Percentiles rank a stretch among this genome's conserved stretches.
Conservation (phyloP, 352 stramenopile species). For the Phytophthora meadii region DNA sequence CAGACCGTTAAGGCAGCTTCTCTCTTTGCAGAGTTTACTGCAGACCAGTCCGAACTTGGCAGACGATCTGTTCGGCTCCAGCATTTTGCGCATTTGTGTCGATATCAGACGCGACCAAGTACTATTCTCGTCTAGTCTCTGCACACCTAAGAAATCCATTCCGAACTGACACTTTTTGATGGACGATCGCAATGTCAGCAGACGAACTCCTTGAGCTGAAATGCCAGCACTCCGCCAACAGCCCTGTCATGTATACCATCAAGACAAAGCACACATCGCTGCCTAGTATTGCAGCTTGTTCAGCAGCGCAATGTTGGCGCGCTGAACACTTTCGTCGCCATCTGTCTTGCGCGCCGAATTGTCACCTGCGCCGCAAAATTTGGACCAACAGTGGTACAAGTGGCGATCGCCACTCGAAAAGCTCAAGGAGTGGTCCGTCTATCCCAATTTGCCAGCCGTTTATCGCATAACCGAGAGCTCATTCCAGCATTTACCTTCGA, state of each 20-base stretch:
- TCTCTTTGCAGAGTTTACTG: background rate
- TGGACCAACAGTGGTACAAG: conserved; percentile 1
- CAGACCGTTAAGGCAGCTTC: no score
- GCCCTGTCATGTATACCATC: background rate
- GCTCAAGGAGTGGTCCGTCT: conserved; percentile 10
- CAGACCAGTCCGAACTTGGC: background rate
- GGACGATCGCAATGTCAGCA: conserved; percentile 12
- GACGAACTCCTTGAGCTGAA: conserved; percentile 4
- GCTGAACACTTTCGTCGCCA: conserved; percentile 9
- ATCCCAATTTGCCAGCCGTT: conserved; percentile 18
- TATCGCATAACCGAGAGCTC: conserved; percentile 14
- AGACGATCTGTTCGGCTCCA: background rate
- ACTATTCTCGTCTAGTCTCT: conserved; percentile 9
- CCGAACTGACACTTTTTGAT: conserved; percentile 13
- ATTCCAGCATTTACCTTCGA: conserved; percentile 28
- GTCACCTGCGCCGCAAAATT: conserved; percentile 23
- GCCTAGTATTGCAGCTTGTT: background rate
- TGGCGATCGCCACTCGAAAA: conserved; percentile 4
- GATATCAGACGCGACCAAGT: conserved; percentile 14
- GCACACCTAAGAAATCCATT: conserved; percentile 14
- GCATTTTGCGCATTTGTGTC: conserved; percentile 2
- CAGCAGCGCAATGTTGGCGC: conserved; percentile 3
- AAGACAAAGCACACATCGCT: background rate
- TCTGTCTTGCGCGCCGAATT: conserved; percentile 4
- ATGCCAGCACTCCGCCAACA: no score